Percentiles rank a stretch among this genome's conserved stretches.
Conservation (phyloP, 2,329 filamentous ascomycete genomes). For the Talaromyces sp. region DNA sequence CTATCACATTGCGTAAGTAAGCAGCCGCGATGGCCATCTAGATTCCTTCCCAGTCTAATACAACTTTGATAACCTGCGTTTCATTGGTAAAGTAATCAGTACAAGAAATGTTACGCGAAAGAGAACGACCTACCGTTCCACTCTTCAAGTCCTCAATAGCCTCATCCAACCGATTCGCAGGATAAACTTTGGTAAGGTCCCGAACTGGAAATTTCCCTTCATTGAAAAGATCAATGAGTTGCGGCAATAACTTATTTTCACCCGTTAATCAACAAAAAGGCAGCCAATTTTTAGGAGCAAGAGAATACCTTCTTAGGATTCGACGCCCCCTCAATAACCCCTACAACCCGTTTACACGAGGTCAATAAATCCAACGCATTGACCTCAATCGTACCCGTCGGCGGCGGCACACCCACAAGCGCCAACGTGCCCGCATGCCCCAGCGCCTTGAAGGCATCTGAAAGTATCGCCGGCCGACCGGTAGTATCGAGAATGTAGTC, state of each 20-base stretch:
- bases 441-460: not conserved
- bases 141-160: slow-evolving; percentile 14
- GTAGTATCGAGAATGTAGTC: slow-evolving; percentile 1
- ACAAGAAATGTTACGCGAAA: too few relatives aligned
- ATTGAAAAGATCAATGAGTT: not conserved
- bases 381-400: not conserved
- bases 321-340: not conserved
- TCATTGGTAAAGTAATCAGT: not conserved
- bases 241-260: not conserved
- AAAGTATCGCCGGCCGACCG: not conserved
- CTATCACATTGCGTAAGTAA: not conserved
- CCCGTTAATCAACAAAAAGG: not conserved
- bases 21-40: not conserved
- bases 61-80: not conserved
- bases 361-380: slow-evolving; percentile 6
- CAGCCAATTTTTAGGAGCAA: not conserved
- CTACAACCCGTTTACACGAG: slow-evolving; percentile 3
- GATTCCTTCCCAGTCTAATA: not conserved
- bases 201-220: slow-evolving; percentile 11
- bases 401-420: slow-evolving; percentile 2
- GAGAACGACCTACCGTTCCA: slow-evolving; percentile 19
- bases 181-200: slow-evolving; percentile 4
- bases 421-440: slow-evolving; percentile 1
- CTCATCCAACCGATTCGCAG: not conserved
- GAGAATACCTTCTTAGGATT: not conserved